Evolutionary conservation across 768 basidiomycete genomes (phyloP).

Genomic region (Leccinum pellstonianum): DNA sequence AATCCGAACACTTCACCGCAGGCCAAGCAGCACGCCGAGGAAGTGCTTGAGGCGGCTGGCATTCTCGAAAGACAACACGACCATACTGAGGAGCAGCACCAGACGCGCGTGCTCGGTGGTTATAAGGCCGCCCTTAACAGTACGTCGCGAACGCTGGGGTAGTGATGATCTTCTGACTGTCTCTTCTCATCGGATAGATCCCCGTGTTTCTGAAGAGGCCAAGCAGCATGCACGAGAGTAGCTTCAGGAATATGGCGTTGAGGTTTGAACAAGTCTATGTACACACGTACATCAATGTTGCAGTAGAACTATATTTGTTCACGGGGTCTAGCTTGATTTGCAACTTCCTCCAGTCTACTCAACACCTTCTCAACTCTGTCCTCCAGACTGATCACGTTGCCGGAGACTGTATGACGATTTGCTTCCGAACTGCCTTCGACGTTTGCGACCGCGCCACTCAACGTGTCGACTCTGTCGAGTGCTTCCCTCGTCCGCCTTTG

Average conservation of each 20-base stretch:
- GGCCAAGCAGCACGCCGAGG: constrained; percentile 55
- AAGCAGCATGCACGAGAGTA: constrained; percentile 48
- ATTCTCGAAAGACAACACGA: constrained; percentile 33
- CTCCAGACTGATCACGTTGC: constrained; percentile 74
- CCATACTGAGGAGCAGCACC: constrained; percentile 40
- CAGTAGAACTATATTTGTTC: background rate
- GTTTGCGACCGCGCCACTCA: constrained; percentile 63
- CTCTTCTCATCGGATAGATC: constrained; percentile 30
- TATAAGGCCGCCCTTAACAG: constrained; percentile 57
- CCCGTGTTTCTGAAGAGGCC: constrained; percentile 47
- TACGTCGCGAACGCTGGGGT: constrained; percentile 21
- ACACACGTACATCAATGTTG: background rate
- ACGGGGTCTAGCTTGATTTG: constrained; percentile 17
- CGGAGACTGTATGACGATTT: constrained; percentile 67
- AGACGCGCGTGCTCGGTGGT: constrained; percentile 49
- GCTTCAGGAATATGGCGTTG: constrained; percentile 32
- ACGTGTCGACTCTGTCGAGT: constrained; percentile 47
- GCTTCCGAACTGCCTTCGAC: constrained; percentile 76
- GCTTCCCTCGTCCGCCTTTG: constrained; percentile 63
- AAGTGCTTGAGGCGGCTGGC: constrained; percentile 49
- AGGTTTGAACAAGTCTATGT: constrained; percentile 3
- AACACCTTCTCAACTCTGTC: constrained; percentile 50
- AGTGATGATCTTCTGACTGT: background rate
- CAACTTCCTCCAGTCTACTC: constrained; percentile 40
- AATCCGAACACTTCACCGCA: constrained; percentile 45